These are phyloP conservation scores for Pseudonectria buxi DNA, from an alignment of 2,329 filamentous ascomycete genomes.

Conservation along the genomic window DNA sequence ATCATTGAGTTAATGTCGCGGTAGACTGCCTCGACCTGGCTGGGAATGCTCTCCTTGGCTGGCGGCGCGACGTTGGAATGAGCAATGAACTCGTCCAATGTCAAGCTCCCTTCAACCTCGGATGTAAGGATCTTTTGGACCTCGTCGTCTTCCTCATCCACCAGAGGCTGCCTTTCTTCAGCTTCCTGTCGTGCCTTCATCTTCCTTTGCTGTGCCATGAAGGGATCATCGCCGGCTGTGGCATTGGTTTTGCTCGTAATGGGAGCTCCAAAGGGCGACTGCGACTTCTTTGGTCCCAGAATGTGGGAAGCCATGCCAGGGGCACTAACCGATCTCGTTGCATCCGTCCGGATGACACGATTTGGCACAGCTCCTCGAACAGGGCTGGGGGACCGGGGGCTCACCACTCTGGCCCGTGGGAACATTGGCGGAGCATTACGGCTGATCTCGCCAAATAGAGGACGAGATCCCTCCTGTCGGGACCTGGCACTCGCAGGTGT, in stretches of 20 bases:
- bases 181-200: slow-evolving; percentile 49
- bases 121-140: slow-evolving; percentile 56
- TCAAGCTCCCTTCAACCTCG: slow-evolving; percentile 54
- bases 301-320: slow-evolving; percentile 53
- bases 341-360: slow-evolving; percentile 42
- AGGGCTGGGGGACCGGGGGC: slow-evolving; percentile 67
- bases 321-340: slow-evolving; percentile 52
- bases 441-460: slow-evolving; percentile 49
- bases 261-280: slow-evolving; percentile 31
- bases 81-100: slow-evolving; percentile 62
- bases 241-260: slow-evolving; percentile 31
- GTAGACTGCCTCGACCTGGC: slow-evolving; percentile 62
- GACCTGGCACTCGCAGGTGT: slow-evolving; percentile 26
- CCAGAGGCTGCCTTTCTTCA: slow-evolving; percentile 49
- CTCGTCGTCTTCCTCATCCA: slow-evolving; percentile 64
- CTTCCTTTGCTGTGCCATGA: slow-evolving; percentile 44
- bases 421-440: slow-evolving; percentile 44
- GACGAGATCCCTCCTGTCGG: slow-evolving; percentile 36
- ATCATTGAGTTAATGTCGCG: slow-evolving; percentile 91
- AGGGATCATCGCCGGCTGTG: slow-evolving; percentile 36
- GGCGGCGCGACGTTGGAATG: slow-evolving; percentile 48
- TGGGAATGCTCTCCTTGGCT: slow-evolving; percentile 50
- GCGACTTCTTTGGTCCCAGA: slow-evolving; percentile 34
- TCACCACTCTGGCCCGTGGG: slow-evolving; percentile 46
- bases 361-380: slow-evolving; percentile 52